These are phyloP conservation scores for Talaromyces marneffei DNA, from an alignment of 2,329 filamentous ascomycete species.

Conservation along the genomic window DNA sequence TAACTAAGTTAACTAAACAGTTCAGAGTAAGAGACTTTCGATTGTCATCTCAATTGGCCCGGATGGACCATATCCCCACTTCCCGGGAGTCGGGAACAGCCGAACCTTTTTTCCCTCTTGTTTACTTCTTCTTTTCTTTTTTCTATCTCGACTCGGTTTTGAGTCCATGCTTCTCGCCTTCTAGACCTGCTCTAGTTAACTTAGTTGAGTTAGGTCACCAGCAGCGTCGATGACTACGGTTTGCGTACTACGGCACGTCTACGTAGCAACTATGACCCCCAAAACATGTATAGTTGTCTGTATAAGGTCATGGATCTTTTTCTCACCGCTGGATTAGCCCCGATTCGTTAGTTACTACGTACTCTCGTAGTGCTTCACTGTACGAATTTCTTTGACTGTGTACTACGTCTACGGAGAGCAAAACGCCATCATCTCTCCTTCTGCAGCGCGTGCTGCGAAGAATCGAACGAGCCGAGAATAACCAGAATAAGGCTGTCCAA, in stretches of 20 bases:
- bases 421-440: too few relatives aligned
- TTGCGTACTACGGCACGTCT: too few relatives aligned
- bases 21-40: not conserved
- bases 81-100: not conserved
- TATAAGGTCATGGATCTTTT: not conserved
- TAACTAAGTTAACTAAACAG: not conserved
- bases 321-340: not conserved
- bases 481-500: not conserved
- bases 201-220: too few relatives aligned
- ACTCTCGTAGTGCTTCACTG: too few relatives aligned
- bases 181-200: too few relatives aligned
- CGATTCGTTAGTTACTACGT: too few relatives aligned
- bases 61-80: not conserved
- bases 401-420: too few relatives aligned
- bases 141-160: not conserved
- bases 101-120: not conserved
- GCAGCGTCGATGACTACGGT: too few relatives aligned
- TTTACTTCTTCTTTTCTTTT: not conserved
- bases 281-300: not conserved
- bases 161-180: not conserved
- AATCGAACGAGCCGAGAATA: not conserved
- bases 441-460: not conserved
- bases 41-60: not conserved
- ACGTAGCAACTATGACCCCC: not conserved
- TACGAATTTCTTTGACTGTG: too few relatives aligned